Base-by-base conservation (phyloP, 2,329 filamentous ascomycete genomes). In the Mycogone perniciosa region DNA sequence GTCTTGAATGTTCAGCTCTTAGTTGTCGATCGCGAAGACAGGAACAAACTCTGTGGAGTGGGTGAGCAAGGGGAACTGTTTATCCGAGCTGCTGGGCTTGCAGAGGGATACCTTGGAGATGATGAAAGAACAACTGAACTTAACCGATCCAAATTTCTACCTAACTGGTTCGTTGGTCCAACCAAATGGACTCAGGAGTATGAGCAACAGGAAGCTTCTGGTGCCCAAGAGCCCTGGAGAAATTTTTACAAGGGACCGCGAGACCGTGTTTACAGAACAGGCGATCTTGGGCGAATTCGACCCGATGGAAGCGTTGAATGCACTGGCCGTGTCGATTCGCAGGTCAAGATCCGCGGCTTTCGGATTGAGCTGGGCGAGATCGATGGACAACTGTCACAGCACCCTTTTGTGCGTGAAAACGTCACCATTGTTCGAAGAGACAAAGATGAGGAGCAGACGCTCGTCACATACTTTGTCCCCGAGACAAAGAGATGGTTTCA, bases 291-390 rank as follows among this genome's bases (percentile, higher is more conserved):
- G 4, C 75, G 83, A 51, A 91, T 88, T 62, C 80, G 81, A 46
- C 76, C 82, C 42, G 67, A 70, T 7, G 89, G 88, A 34, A 84
- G 85, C 57, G 85, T 89, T 8, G 86, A 87, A 62, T 88, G 84
- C 62, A 85, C 86, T 7, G 92, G 92, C 26, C 79, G 93, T 52
- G 84, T 83, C 29, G 92, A 97, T 63, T 80, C 86, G 58, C 92
- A 97, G 65, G 88, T 96, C 72, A 99, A 97, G 75, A 92, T 97
- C 57, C 86, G 93, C 54, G 92, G 92, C 1, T 97, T 96, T 76
- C 80, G 92, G 55, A 95, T 99, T 59, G 93, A 99, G 71, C 82
- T 97, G 41, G 86, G 86, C 56, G 93, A 97, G 59, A 96, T 97
- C 58, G 91, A 97, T 67, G 86, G 77, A 38, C 85, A 95, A 65